Evolutionary conservation across 352 stramenopile species (phyloP).

Genomic region (Globisporangium yorkense): DNA sequence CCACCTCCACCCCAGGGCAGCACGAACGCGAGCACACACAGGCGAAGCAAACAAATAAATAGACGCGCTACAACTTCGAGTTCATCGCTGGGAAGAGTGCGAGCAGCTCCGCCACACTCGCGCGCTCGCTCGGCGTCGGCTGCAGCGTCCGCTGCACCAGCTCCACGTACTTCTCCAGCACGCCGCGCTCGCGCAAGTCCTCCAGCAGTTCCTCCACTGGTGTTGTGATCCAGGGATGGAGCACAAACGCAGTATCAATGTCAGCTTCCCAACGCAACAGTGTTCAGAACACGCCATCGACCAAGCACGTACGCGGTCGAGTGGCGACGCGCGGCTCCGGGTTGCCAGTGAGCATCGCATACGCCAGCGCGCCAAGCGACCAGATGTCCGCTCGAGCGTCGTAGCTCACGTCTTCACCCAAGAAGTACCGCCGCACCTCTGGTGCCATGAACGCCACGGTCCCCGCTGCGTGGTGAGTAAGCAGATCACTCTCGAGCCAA

Average conservation of each 20-base stretch:
- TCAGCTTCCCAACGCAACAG: background rate
- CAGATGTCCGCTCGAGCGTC: conserved; percentile 67
- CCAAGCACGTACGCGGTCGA: conserved; percentile 31
- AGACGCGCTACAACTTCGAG: conserved; percentile 41
- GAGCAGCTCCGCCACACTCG: conserved; percentile 39
- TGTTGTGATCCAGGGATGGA: background rate
- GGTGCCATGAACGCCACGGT: conserved; percentile 81
- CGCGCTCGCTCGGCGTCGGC: conserved; percentile 27
- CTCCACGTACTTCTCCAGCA: conserved; percentile 26
- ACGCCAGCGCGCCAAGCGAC: conserved; percentile 68
- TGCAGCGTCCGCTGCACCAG: conserved; percentile 45
- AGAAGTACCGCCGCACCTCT: conserved; percentile 68
- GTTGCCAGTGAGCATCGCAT: conserved; percentile 64
- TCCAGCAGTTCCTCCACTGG: conserved; percentile 60
- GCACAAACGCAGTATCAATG: background rate
- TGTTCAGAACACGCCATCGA: background rate
- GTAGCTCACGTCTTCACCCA: conserved; percentile 66
- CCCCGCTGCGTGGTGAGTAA: conserved; percentile 68
- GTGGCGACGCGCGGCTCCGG: conserved; percentile 63
- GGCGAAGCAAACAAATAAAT: conserved; percentile 15
- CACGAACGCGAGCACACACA: background rate
- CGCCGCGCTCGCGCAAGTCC: conserved; percentile 20
- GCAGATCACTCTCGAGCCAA: conserved; percentile 58
- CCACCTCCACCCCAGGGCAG: background rate
- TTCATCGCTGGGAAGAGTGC: conserved; percentile 28